These are phyloP conservation scores for Pelargonium myrrhifolium DNA, from an alignment of 441 rosid genomes.

Conservation along the genomic window DNA sequence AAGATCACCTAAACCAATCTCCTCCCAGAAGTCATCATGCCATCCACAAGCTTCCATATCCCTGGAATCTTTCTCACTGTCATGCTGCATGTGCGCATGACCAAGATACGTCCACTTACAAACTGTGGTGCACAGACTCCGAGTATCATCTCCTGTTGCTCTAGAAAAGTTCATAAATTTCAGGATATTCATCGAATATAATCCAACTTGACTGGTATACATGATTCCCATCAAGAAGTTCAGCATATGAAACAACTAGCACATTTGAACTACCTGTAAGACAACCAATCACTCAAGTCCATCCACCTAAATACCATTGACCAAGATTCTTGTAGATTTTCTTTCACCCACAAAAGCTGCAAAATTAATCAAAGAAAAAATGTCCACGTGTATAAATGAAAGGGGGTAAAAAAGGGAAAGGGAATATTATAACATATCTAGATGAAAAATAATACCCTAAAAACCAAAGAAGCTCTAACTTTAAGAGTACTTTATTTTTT, in stretches of 20 bases:
- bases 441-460: too few species aligned
- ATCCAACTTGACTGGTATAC: background rate
- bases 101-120: slow-evolving; percentile 98
- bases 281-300: slow-evolving; percentile 97
- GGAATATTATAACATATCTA: too few species aligned
- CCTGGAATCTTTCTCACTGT: slow-evolving; percentile 61
- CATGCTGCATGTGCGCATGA: slow-evolving; percentile 91
- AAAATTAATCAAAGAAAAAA: slow-evolving; percentile 15
- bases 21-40: slow-evolving; percentile 99
- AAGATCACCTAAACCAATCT: slow-evolving; percentile 88
- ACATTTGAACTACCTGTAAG: slow-evolving; percentile 52
- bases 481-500: too few species aligned
- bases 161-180: slow-evolving; percentile 29
- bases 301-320: slow-evolving; percentile 91
- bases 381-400: too few species aligned
- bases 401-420: too few species aligned
- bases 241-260: slow-evolving; percentile 9
- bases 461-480: too few species aligned
- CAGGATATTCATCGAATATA: slow-evolving; percentile 13
- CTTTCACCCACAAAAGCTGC: slow-evolving; percentile 96
- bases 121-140: slow-evolving; percentile 92
- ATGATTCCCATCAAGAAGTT: background rate
- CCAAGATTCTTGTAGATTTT: slow-evolving; percentile 88
- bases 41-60: slow-evolving; percentile 97
- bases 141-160: slow-evolving; percentile 93